Conservation (phyloP, 208 protist species). For the Leishmania martiniquensis region DNA sequence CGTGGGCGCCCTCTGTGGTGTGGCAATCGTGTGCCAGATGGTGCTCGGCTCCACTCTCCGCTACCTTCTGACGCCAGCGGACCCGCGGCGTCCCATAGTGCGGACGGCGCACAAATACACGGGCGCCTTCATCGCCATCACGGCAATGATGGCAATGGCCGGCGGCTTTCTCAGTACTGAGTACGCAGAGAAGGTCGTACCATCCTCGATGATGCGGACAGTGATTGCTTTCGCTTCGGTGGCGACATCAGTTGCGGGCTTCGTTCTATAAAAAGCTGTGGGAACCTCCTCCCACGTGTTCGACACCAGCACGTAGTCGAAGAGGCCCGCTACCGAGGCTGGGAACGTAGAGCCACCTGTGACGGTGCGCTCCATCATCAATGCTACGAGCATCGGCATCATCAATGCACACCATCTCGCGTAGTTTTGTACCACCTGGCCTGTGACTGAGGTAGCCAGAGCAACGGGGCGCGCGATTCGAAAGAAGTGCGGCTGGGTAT, state of each 20-base stretch:
- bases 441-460: conserved; percentile 17
- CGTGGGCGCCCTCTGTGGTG: conserved; percentile 37
- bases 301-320: too few relatives aligned
- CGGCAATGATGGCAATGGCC: conserved; percentile 27
- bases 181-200: conserved; percentile 31
- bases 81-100: conserved; percentile 4
- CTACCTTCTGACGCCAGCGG: conserved; percentile 22
- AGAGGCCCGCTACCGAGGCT: conserved; percentile 7
- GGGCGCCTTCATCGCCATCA: conserved; percentile 28
- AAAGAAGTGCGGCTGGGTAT: conserved; percentile 22
- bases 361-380: conserved; percentile 35
- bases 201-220: conserved; percentile 18
- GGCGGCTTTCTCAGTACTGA: conserved; percentile 36
- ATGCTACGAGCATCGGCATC: conserved; percentile 50
- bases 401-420: conserved; percentile 39
- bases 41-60: conserved; percentile 31
- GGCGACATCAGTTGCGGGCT: conserved; percentile 2
- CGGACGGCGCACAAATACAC: conserved; percentile 25
- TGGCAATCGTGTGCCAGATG: conserved; percentile 39
- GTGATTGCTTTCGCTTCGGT: conserved; percentile 8
- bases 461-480: conserved; percentile 27
- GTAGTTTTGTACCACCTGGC: conserved; percentile 22
- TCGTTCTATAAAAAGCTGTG: neutral
- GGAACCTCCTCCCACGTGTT: too few relatives aligned
- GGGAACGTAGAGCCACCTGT: conserved; percentile 41